A percentile compares a stretch with the other conserved stretches of the same genome.
Conservation (phyloP, 352 stramenopile genomes). For the Phytophthora sp. region DNA sequence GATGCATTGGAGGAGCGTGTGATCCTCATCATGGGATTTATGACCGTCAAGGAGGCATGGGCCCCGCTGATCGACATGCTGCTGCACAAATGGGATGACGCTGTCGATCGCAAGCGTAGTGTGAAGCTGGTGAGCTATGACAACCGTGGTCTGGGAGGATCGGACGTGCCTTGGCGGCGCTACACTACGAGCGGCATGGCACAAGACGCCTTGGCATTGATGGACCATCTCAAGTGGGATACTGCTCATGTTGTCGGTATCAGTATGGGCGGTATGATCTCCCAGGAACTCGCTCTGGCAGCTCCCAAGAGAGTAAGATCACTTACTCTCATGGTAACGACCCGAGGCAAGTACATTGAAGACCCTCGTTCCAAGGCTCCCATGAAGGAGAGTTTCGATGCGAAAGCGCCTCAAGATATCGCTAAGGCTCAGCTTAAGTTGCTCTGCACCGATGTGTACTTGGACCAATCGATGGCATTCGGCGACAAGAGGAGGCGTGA, state of each 20-base stretch:
- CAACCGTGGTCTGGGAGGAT: slow-evolving; percentile 60
- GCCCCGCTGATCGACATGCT: slow-evolving; percentile 50
- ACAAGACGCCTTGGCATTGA: slow-evolving; percentile 49
- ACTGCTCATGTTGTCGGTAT: slow-evolving; percentile 46
- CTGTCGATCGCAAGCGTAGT: slow-evolving; percentile 23
- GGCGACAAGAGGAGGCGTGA: slow-evolving; percentile 30
- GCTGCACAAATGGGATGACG: slow-evolving; percentile 42
- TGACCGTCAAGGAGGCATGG: slow-evolving; percentile 54
- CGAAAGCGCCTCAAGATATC: slow-evolving; percentile 37
- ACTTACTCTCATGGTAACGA: slow-evolving; percentile 56
- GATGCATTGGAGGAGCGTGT: slow-evolving; percentile 31
- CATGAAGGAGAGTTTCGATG: slow-evolving; percentile 37
- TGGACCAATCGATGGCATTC: slow-evolving; percentile 41
- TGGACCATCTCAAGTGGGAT: slow-evolving; percentile 56
- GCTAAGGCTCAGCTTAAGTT: slow-evolving; percentile 36
- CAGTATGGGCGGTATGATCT: slow-evolving; percentile 68
- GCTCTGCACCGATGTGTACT: slow-evolving; percentile 41
- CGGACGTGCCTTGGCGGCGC: slow-evolving; percentile 39
- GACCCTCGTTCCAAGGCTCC: slow-evolving; percentile 39
- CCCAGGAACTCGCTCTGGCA: slow-evolving; percentile 47
- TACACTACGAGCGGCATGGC: slow-evolving; percentile 64
- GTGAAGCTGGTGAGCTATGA: slow-evolving; percentile 61
- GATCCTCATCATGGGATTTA: slow-evolving; percentile 62
- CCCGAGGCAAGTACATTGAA: slow-evolving; percentile 42
- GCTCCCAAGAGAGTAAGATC: slow-evolving; percentile 50